Base-by-base conservation (phyloP, 129 eudicot genomes). In the Ambrosia artemisiifolia region DNA sequence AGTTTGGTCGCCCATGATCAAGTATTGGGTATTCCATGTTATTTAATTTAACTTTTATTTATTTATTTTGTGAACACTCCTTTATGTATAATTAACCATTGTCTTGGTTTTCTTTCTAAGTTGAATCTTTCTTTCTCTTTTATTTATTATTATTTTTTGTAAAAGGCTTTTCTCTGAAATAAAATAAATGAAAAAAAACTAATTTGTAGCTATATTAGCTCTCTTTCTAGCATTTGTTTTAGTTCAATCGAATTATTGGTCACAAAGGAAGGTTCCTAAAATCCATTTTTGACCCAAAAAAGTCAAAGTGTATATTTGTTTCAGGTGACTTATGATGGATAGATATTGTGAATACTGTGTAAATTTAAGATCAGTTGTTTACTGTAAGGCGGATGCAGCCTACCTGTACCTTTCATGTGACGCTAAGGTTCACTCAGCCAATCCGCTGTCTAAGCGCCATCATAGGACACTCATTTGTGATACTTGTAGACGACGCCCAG, bases 331-430 rank as follows among this genome's bases (percentile, higher is more conserved):
- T 63, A 7, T 70, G 6, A 87, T 84, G 97, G 96, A 91, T 38
- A 88, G 83, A 77, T 75, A 67, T 76, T 91, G 97, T 75, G 97
- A 91, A 77, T 91, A 76, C 70, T 91, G 97, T 74, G 81, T 63
- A 86, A 72, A 76, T 44, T 46, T 75, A 57, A 78, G 82, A 73
- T 86, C 97, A 40, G 79, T 91, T 32, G 90, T 91, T 60, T 88
- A 82, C 83, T 91, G 97, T 51, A 81, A 78, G 61, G 87, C 96
- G 38, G 97, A 91, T 75, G 86, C 93, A 51, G 97, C 96, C 47
- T 82, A 86, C 65, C 92, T 91, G 70, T 91, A 96, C 79, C 91
- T 91, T 65, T 78, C 84, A 13, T 91, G 97, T 68, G 97, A 91
- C 78, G 80, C 86, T 14, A 91, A 86, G 67, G 89, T 88, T 76